Evolutionary conservation across 306 rosid species (phyloP), one percentile per base, ranked within the genome.

Genomic region (Lagenaria siceraria): DNA sequence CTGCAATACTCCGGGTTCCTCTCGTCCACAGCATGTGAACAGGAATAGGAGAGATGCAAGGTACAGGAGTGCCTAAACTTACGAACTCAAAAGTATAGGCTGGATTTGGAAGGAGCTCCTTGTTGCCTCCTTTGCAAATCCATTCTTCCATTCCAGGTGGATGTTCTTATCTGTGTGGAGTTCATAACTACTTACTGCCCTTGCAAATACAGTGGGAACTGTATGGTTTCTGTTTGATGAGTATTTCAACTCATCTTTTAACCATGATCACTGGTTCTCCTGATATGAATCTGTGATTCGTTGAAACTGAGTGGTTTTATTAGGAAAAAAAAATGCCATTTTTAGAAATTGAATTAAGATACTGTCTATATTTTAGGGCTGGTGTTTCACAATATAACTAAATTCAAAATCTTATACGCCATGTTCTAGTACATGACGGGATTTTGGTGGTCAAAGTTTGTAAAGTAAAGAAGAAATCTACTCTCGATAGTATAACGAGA

Each of bases 21-120:
- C 54, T 1, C 33, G 46, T 0, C 2, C 74, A 22, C 58, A 61
- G 59, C 76, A 71, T 3, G 38, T 48, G 33, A 46, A 46, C 22
- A 60, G 79, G 33, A 46, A 19, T 25, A 43, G 53, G 42, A 77
- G 48, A 14, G 55, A 76, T 48, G 76, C 76, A 71, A 71, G 58
- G 36, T 27, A 71, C 59, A 15, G 42, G 76, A 48, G 53, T 71
- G 76, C 76, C 58, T 71, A 71, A 71, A 15, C 31, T 40, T 3
- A 2, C 8, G 10, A 48, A 48, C 15, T 48, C 2, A 52, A 2
- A 69, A 40, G 53, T 22, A 24, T 14, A 42, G 25, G 15, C 56
- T 3, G 53, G 53, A 36, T 21, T n/a, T 42, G 58, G 75, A 24
- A 22, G 38, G 13, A 43, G 36, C 12, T 46, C 58, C 8, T 13